Evolutionary conservation across 2,329 filamentous ascomycete species (phyloP), one percentile per base, ranked within the genome.

Genomic region (Trichoderma simmonsii): DNA sequence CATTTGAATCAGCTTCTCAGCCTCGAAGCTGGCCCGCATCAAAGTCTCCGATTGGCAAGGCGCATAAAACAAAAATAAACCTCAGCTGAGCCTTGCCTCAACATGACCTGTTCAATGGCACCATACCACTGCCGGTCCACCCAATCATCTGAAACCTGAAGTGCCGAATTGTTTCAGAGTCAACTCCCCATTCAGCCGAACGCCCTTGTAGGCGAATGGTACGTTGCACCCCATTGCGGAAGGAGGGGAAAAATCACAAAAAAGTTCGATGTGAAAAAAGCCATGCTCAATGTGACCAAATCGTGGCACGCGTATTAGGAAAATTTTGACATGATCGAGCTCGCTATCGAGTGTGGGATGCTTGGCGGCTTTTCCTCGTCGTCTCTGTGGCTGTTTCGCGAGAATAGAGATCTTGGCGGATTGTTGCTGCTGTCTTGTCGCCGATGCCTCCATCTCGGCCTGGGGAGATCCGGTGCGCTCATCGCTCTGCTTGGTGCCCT

Each of bases 401-500:
- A 71, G n/a, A 71, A 72, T 6, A 72, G 18, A 11, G 69, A 71
- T n/a, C 69, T 56, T 36, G 66, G 66, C 26, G 71, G 30, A 24
- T 56, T 32, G 39, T 39, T 32, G 39, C 11, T 39, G 39, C 59
- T 62, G 21, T 64, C 54, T 36, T 51, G 60, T 9, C 60, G 59
- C 67, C 70, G 70, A 30, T 56, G 36, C 24, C 56, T 64, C n/a
- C 26, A 56, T 65, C 57, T 69, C 4, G 56, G 64, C 18, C 39
- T 60, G 32, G 70, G 70, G 9, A 68, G 63, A 24, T 72, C 70
- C 24, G 70, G 70, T n/a, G 59, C 70, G 26, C 70, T 72, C 64
- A 72, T 72, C 11, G 64, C 32, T 51, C 70, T 72, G 24, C 70
- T 68, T 12, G 64, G 73, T 54, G 70, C 15, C 34, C 71, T 64